These are phyloP conservation scores for Ballota nigra DNA, from an alignment of 257 asterid species.

Conservation along the genomic window DNA sequence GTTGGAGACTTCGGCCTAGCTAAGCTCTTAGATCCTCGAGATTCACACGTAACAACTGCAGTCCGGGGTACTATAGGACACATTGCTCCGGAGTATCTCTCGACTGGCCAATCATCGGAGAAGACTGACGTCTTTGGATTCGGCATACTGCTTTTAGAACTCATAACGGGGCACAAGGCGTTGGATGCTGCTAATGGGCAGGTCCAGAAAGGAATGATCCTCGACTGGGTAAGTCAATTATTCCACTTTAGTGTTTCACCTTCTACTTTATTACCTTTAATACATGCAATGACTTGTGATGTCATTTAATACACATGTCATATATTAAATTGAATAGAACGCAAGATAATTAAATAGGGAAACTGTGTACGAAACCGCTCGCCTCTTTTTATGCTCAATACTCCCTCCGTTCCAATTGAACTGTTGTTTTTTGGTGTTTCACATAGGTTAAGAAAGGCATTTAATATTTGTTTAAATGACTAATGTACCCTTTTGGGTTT, in stretches of 20 bases:
- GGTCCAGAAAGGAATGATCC: slow-evolving; percentile 82
- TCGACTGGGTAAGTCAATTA: slow-evolving; percentile 61
- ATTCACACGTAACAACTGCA: slow-evolving; percentile 92
- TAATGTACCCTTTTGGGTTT: no score
- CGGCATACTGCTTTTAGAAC: slow-evolving; percentile 84
- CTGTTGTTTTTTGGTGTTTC: no score
- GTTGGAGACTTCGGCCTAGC: slow-evolving; percentile 98
- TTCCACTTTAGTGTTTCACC: not conserved
- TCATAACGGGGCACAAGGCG: slow-evolving; percentile 78
- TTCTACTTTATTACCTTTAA: no score
- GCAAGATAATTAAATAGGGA: not conserved
- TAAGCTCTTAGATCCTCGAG: slow-evolving; percentile 82
- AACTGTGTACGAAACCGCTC: no score
- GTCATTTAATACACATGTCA: no score
- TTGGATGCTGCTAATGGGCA: slow-evolving; percentile 61
- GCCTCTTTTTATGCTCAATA: no score
- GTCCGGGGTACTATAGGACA: slow-evolving; percentile 95
- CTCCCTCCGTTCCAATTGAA: no score
- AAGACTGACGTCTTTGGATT: slow-evolving; percentile 93
- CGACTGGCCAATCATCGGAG: slow-evolving; percentile 95
- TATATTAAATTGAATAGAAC: no score
- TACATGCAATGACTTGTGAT: no score
- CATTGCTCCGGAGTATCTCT: slow-evolving; percentile 91
- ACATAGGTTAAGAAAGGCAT: no score
- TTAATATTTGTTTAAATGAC: no score